Percentiles rank a stretch among this genome's conserved stretches.
Conservation (phyloP, 495 filamentous ascomycete genomes). For the Xylaria scruposa region DNA sequence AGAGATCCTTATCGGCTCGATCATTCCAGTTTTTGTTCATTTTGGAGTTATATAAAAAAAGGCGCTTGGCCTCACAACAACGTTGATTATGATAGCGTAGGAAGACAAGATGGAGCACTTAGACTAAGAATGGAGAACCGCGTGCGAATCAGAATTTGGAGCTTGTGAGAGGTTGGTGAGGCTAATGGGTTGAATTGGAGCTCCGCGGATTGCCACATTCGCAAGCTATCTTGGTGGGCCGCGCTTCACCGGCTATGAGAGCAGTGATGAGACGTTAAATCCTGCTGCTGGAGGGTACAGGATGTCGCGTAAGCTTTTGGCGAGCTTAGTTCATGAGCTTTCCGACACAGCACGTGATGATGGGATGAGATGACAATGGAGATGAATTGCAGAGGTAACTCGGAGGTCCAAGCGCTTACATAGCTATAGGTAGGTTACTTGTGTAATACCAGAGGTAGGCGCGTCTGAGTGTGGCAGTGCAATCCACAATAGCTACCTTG, state of each 20-base stretch:
- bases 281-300: background rate
- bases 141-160: slow-evolving; percentile 39
- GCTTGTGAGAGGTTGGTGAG: slow-evolving; percentile 39
- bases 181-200: slow-evolving; percentile 35
- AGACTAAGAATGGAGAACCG: slow-evolving; percentile 31
- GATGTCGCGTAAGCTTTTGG: slow-evolving; percentile 17
- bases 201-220: slow-evolving; percentile 26
- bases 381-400: background rate
- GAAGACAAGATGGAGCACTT: slow-evolving; percentile 28
- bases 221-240: slow-evolving; percentile 38
- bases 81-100: slow-evolving; percentile 4
- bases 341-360: slow-evolving; percentile 17
- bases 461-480: slow-evolving; percentile 19
- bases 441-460: background rate
- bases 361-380: background rate
- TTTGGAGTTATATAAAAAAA: slow-evolving; percentile 11
- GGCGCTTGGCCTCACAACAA: slow-evolving; percentile 13
- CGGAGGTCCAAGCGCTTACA: slow-evolving; percentile 11
- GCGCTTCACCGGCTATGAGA: slow-evolving; percentile 8
- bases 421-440: slow-evolving; percentile 9
- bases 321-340: background rate
- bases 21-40: slow-evolving; percentile 64
- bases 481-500: background rate
- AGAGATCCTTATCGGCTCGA: slow-evolving; percentile 59
- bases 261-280: background rate